Evolutionary conservation across 768 basidiomycete genomes (phyloP).

Genomic region (Boletus edulis): DNA sequence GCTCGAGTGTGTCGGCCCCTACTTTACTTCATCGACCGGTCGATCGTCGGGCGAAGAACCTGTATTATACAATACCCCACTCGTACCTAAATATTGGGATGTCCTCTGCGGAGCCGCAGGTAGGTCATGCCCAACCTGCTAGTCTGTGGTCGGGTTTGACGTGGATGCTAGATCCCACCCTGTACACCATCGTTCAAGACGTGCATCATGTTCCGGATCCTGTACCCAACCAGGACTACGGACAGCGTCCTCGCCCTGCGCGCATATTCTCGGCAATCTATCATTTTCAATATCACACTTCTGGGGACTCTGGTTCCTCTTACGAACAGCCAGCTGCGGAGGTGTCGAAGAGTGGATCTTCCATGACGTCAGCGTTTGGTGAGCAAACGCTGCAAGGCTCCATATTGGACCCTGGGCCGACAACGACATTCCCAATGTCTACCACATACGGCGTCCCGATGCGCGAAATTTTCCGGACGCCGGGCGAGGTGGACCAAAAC

Average conservation of each 20-base stretch:
- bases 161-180: conserved; percentile 53
- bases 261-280: conserved; percentile 58
- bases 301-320: conserved; percentile 7
- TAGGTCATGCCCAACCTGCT: conserved; percentile 27
- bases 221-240: conserved; percentile 17
- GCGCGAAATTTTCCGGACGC: not conserved
- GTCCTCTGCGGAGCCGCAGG: conserved; percentile 54
- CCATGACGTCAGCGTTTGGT: conserved; percentile 17
- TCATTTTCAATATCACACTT: conserved; percentile 46
- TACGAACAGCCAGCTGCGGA: conserved; percentile 10
- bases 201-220: conserved; percentile 38
- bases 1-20: conserved; percentile 33
- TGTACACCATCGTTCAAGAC: conserved; percentile 66
- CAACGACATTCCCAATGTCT: conserved; percentile 8
- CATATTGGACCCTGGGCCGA: not conserved
- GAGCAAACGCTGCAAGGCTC: conserved; percentile 1
- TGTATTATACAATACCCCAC: conserved; percentile 55
- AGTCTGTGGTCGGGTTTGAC: not conserved
- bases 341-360: conserved; percentile 8
- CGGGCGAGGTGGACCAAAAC: conserved; percentile 17
- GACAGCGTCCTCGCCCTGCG: conserved; percentile 26
- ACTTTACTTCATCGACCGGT: conserved; percentile 31
- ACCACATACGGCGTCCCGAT: not conserved
- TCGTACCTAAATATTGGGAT: conserved; percentile 67
- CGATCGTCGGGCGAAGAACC: conserved; percentile 25